phyloP scores from a whole-genome alignment of 2,329 filamentous ascomycete species.

The Leptographium radiaticola region DNA sequence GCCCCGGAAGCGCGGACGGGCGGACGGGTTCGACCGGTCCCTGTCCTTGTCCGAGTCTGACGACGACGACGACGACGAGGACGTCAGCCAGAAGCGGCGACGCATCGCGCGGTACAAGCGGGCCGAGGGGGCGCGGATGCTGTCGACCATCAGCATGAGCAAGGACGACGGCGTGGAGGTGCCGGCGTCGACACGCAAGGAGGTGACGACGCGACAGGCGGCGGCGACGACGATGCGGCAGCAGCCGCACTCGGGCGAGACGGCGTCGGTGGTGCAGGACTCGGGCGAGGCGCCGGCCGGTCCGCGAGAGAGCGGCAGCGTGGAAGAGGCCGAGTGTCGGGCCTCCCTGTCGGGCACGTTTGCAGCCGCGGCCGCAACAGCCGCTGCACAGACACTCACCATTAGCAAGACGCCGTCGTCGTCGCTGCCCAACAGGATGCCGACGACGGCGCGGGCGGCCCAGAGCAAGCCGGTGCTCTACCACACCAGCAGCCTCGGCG shows the following conservation, averaged over 20 bases:
- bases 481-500: slow-evolving; percentile 6
- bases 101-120: slow-evolving; percentile 24
- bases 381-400: background rate
- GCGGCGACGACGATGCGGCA: too few relatives aligned
- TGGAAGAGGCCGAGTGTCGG: slow-evolving; percentile 4
- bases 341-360: slow-evolving; percentile 7
- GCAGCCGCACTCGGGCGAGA: too few relatives aligned
- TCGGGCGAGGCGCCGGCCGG: background rate
- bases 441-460: background rate
- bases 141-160: slow-evolving; percentile 27
- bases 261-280: background rate
- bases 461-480: background rate
- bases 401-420: slow-evolving; percentile 5
- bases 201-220: slow-evolving; percentile 3
- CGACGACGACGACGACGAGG: slow-evolving; percentile 17
- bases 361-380: too few relatives aligned
- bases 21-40: slow-evolving; percentile 7
- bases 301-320: background rate
- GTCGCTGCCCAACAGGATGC: background rate
- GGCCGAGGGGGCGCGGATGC: slow-evolving; percentile 25
- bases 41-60: slow-evolving; percentile 1
- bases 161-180: slow-evolving; percentile 23
- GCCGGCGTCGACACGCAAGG: slow-evolving; percentile 19
- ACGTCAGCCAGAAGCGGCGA: slow-evolving; percentile 23
- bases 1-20: slow-evolving; percentile 4